A percentile compares a stretch with the other conserved stretches of the same genome.
These are phyloP conservation scores for Mercurialis annua DNA, from an alignment of 345 rosid species.

Conservation along the genomic window DNA sequence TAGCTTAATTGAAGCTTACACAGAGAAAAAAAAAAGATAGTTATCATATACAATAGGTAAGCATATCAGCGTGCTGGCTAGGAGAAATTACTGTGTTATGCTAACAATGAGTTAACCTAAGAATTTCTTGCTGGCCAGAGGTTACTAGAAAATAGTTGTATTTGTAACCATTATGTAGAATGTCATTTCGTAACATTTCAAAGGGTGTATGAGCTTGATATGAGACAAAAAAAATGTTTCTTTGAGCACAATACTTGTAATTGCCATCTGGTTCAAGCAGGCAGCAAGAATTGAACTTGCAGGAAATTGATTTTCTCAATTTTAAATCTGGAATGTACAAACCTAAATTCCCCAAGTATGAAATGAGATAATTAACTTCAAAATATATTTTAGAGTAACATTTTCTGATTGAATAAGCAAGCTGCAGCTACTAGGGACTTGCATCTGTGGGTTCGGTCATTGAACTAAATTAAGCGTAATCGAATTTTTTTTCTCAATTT, in stretches of 20 bases:
- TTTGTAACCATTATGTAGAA: not conserved
- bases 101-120: conserved; percentile 2
- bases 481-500: too few species aligned
- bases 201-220: not conserved
- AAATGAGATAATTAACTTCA: too few species aligned
- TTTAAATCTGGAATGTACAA: not conserved
- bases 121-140: not conserved
- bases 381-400: too few species aligned
- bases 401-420: too few species aligned
- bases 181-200: conserved; percentile 1
- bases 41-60: not conserved
- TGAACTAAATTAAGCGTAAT: too few species aligned
- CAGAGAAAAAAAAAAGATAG: not conserved
- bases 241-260: not conserved
- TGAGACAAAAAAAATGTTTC: not conserved
- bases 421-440: too few species aligned
- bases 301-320: not conserved
- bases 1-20: not conserved
- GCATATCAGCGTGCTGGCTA: too few species aligned
- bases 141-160: not conserved
- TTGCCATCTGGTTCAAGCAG: not conserved
- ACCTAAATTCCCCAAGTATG: too few species aligned
- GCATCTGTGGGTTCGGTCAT: too few species aligned
- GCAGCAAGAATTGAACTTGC: too few species aligned
- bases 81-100: too few species aligned